Percentiles rank a stretch among this genome's conserved stretches.
These are phyloP conservation scores for Pyricularia pennisetigena DNA, from an alignment of 2,329 filamentous ascomycete species.

Conservation along the genomic window DNA sequence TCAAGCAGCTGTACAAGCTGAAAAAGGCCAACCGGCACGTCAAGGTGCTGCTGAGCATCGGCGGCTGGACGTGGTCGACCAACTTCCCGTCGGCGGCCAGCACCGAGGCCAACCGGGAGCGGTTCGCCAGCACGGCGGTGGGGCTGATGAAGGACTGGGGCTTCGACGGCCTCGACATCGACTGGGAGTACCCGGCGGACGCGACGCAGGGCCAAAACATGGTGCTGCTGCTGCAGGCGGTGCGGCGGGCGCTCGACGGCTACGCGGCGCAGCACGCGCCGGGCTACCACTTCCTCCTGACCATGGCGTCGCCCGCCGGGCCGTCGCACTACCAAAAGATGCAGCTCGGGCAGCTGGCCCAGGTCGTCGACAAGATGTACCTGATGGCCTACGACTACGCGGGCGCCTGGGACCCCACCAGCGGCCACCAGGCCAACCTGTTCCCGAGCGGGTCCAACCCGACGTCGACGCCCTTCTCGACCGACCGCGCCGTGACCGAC, in stretches of 20 bases:
- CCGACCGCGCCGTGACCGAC: conserved; percentile 51
- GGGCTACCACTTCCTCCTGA: conserved; percentile 42
- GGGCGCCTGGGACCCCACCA: conserved; percentile 52
- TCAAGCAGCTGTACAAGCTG: conserved; percentile 69
- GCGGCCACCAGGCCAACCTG: conserved; percentile 66
- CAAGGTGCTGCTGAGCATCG: conserved; percentile 71
- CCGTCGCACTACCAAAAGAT: conserved; percentile 35
- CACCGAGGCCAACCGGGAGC: conserved; percentile 48
- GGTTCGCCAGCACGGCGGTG: conserved; percentile 62
- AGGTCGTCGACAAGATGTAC: conserved; percentile 42
- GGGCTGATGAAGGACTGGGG: conserved; percentile 64
- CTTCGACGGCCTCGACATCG: conserved; percentile 25
- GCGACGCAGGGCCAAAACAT: conserved; percentile 31
- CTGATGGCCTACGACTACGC: conserved; percentile 68
- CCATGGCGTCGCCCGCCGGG: conserved; percentile 40
- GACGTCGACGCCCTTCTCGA: conserved; percentile 57
- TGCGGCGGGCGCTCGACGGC: conserved; percentile 36
- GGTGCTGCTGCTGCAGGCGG: conserved; percentile 30
- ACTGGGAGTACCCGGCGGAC: conserved; percentile 29
- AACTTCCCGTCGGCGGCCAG: conserved; percentile 63
- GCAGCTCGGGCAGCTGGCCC: conserved; percentile 33
- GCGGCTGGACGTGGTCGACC: conserved; percentile 75
- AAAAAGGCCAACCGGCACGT: conserved; percentile 71
- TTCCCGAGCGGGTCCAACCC: conserved; percentile 45
- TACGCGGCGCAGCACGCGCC: conserved; percentile 33